Evolutionary conservation across 1,284 basidiomycete genomes (phyloP).

Genomic region (Austropuccinia psidii): DNA sequence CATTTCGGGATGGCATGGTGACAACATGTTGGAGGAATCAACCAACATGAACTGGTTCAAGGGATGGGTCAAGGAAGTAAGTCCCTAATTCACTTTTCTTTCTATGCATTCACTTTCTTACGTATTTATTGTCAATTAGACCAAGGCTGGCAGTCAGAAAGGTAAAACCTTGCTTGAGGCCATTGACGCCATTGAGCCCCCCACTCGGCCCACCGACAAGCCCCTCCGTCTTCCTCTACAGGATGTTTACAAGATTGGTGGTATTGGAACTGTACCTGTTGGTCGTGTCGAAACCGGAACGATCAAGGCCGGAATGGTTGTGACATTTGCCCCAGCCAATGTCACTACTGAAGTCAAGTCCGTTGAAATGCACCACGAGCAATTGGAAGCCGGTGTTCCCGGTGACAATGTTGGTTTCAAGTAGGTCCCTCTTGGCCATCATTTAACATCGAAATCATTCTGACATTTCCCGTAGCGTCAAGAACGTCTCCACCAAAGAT

Average conservation of each 20-base stretch:
- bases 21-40: constrained; percentile 99
- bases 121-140: constrained; percentile 51
- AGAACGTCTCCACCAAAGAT: constrained; percentile 99
- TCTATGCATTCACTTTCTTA: constrained; percentile 42
- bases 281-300: constrained; percentile 99
- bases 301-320: constrained; percentile 98
- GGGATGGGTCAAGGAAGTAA: constrained; percentile 76
- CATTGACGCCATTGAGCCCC: constrained; percentile 99
- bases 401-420: constrained; percentile 99
- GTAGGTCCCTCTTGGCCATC: constrained; percentile 50
- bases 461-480: constrained; percentile 49
- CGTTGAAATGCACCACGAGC: constrained; percentile 99
- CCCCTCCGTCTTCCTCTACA: constrained; percentile 99
- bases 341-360: constrained; percentile 99
- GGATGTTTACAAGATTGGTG: constrained; percentile 99
- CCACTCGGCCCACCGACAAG: constrained; percentile 93
- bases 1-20: constrained; percentile 99
- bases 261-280: constrained; percentile 99
- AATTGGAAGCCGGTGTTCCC: constrained; percentile 85
- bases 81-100: not conserved
- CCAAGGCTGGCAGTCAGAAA: constrained; percentile 82
- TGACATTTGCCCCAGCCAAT: constrained; percentile 91
- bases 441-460: too few species aligned
- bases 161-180: constrained; percentile 99
- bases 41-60: constrained; percentile 99